Percentiles rank a stretch among this genome's conserved stretches.
Evolutionary conservation across 352 stramenopile genomes (phyloP).

Genomic region (Phytophthora ohioensis): DNA sequence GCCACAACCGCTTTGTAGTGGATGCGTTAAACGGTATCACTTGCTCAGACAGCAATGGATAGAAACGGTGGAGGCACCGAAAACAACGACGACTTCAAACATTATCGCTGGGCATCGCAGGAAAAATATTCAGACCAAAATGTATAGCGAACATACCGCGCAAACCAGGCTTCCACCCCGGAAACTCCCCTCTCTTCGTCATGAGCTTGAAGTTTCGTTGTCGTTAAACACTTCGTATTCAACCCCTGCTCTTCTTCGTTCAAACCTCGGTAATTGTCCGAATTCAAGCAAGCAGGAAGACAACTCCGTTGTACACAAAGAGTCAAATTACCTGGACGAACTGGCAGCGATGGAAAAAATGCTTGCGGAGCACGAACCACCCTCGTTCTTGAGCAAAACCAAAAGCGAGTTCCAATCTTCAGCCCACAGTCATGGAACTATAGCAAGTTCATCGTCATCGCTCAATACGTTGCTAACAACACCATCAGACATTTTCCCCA

Average conservation of each 20-base stretch:
- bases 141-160: conserved; percentile 13
- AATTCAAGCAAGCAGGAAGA: neutral
- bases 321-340: conserved; percentile 54
- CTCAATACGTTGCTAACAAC: neutral
- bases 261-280: neutral
- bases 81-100: neutral
- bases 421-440: neutral
- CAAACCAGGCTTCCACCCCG: conserved; percentile 8
- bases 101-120: neutral
- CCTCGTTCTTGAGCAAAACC: conserved; percentile 10
- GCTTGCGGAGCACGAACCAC: conserved; percentile 42
- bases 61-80: conserved; percentile 13
- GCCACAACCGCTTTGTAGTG: conserved; percentile 55
- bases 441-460: neutral
- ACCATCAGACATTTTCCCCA: conserved; percentile 21
- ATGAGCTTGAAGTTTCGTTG: neutral
- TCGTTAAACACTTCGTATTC: conserved; percentile 8
- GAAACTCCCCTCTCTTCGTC: conserved; percentile 32
- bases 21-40: conserved; percentile 60
- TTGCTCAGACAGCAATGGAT: conserved; percentile 53
- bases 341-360: conserved; percentile 66
- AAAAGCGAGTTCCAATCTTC: neutral
- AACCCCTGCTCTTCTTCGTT: neutral
- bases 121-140: neutral
- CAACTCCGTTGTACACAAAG: neutral